Percentiles rank a stretch among this genome's conserved stretches.
Evolutionary conservation across 2,329 filamentous ascomycete species (phyloP).

Genomic region (Furcasterigmium furcatum): DNA sequence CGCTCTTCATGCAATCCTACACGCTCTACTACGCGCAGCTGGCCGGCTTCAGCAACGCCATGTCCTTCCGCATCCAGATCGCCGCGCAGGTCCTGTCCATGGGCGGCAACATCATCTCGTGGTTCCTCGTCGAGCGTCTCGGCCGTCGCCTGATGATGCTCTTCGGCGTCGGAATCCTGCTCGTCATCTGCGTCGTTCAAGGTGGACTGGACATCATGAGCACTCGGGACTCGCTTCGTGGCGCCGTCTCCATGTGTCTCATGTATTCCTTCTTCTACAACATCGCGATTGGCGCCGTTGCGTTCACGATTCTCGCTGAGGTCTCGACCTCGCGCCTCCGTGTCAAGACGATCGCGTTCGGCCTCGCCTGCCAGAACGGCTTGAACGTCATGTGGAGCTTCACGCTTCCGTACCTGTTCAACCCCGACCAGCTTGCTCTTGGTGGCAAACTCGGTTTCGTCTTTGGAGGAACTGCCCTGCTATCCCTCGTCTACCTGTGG

Average conservation of each 20-base stretch:
- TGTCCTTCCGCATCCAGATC: constrained; percentile 34
- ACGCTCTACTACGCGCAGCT: constrained; percentile 7
- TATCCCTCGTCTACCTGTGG: constrained; percentile 26
- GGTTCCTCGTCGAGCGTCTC: constrained; percentile 30
- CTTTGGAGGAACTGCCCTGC: constrained; percentile 29
- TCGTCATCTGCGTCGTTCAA: constrained; percentile 33
- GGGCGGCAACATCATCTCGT: constrained; percentile 34
- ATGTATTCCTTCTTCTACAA: constrained; percentile 35
- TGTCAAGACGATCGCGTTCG: constrained; percentile 35
- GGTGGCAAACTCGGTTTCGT: constrained; percentile 36
- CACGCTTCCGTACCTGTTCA: constrained; percentile 17
- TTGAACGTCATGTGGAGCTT: constrained; percentile 12
- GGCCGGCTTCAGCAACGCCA: constrained; percentile 13
- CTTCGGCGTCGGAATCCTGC: constrained; percentile 27
- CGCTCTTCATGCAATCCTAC: constrained; percentile 30
- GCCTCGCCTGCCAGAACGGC: constrained; percentile 26
- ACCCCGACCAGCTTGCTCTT: constrained; percentile 21
- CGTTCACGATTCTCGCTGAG: constrained; percentile 32
- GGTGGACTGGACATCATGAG: constrained; percentile 18
- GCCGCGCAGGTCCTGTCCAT: constrained; percentile 33
- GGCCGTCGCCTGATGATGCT: constrained; percentile 32
- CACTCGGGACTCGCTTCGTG: constrained; percentile 13
- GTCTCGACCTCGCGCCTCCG: constrained; percentile 31
- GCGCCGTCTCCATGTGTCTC: constrained; percentile 28
- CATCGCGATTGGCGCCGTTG: constrained; percentile 34